Percentiles rank a stretch among this genome's conserved stretches.
Conservation (phyloP, 106 monocot genomes). For the Dioscorea dumetorum region DNA sequence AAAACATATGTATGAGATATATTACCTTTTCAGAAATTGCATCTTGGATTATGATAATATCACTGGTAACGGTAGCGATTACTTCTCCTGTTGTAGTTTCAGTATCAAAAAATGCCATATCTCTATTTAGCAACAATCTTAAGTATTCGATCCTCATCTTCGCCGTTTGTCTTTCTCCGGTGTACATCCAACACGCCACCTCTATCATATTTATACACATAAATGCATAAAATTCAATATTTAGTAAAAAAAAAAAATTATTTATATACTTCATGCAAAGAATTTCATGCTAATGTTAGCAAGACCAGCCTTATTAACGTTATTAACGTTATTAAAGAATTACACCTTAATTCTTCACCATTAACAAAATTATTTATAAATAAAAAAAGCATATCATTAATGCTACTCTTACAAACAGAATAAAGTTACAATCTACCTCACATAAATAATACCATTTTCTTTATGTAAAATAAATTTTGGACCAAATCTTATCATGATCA, state of each 20-base stretch:
- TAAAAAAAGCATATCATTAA: too few relatives aligned
- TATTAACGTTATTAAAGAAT: too few relatives aligned
- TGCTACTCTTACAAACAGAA: too few relatives aligned
- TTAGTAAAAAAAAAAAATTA: background rate
- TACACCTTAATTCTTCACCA: too few relatives aligned
- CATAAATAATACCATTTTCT: too few relatives aligned
- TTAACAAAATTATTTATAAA: too few relatives aligned
- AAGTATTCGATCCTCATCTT: constrained; percentile 37
- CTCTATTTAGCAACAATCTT: constrained; percentile 17
- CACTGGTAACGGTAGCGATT: constrained; percentile 29
- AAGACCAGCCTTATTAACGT: too few relatives aligned
- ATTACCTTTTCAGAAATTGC: constrained; percentile 39
- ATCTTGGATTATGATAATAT: constrained; percentile 33
- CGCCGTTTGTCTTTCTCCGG: constrained; percentile 35
- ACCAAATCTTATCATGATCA: too few relatives aligned
- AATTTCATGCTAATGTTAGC: too few relatives aligned
- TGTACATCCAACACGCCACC: constrained; percentile 47
- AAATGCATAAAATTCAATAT: background rate
- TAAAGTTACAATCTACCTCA: too few relatives aligned
- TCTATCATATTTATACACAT: constrained; percentile 6
- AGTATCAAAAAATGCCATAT: constrained; percentile 31
- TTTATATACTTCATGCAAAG: too few relatives aligned
- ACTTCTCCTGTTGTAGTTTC: constrained; percentile 26
- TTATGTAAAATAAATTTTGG: too few relatives aligned
- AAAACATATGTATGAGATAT: background rate